Evolutionary conservation across 345 rosid genomes (phyloP), one percentile per base, ranked within the genome.

Genomic region (Gossypium thurberi): DNA sequence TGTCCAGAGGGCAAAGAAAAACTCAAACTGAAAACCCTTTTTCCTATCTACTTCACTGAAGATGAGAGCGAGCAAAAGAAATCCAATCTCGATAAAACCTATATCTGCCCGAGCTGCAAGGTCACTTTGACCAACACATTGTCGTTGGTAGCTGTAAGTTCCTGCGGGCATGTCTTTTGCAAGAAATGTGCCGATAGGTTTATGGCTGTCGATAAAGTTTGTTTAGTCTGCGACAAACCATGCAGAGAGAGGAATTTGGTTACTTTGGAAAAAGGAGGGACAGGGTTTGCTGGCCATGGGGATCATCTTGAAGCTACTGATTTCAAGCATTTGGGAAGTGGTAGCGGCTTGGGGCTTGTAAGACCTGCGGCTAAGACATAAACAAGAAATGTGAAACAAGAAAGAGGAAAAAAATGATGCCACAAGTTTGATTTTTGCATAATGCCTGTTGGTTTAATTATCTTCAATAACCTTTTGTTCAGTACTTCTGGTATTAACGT

Each of bases 111-210:
- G 1, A 95, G 98, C 87, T 92, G 97, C 83, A 91, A 91, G 85
- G 96, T 91, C 76, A 95, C 98, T 10, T 84, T 95, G 60, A 92
- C 98, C 72, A 93, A 92, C 82, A 85, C 97, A 2, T 65, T 87
- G 77, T 81, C 93, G 0, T 86, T 95, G 2, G 90, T 91, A 56
- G 91, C 91, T 53, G 79, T 95, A 18, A 91, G 89, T 85, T 78
- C 99, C 13, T 95, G 99, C 25, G 99, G 98, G 21, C 99, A 95
- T 79, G 91, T 95, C 52, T 92, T 89, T 89, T 95, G 99, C 90
- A 92, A 91, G 84, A 95, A 91, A 79, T 95, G 98, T 42, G 91
- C 90, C 1, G 94, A 86, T 20, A 89, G 88, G 80, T 92, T 95
- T 75, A 80, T 95, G 80, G 86, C 82, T 0, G 84, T 81, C 0